These are phyloP conservation scores for Ustilago shanxiensis DNA, from an alignment of 1,284 basidiomycete species.

Conservation along the genomic window DNA sequence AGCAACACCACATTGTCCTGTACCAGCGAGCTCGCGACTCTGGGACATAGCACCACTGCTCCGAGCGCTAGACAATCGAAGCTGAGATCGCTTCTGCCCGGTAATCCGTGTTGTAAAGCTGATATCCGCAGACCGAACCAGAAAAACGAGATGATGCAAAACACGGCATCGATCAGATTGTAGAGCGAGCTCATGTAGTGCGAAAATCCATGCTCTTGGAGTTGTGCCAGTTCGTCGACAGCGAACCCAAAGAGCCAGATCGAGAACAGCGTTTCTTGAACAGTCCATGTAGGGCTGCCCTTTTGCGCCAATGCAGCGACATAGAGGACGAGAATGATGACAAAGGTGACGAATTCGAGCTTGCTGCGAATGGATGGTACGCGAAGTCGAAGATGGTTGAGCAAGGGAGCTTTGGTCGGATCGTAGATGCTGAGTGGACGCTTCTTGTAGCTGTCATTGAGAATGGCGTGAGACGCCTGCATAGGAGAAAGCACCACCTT, in stretches of 20 bases:
- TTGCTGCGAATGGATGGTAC: constrained; percentile 90
- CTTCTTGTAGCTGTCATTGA: constrained; percentile 85
- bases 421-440: constrained; percentile 93
- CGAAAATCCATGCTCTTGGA: constrained; percentile 92
- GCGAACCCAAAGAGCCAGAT: constrained; percentile 76
- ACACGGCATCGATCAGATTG: constrained; percentile 57
- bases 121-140: constrained; percentile 69
- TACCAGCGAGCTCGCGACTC: constrained; percentile 70
- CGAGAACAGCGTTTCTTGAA: constrained; percentile 56
- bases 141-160: constrained; percentile 67
- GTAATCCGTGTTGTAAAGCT: constrained; percentile 58
- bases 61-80: constrained; percentile 69
- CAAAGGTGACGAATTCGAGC: constrained; percentile 85
- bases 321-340: constrained; percentile 58
- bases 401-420: constrained; percentile 87
- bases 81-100: constrained; percentile 60
- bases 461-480: constrained; percentile 58
- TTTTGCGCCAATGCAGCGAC: constrained; percentile 67
- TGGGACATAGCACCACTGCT: constrained; percentile 68
- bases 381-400: constrained; percentile 94
- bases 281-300: constrained; percentile 51
- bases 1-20: constrained; percentile 71
- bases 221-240: constrained; percentile 89
- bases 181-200: constrained; percentile 73
- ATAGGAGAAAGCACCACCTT: constrained; percentile 56